A percentile compares a stretch with the other conserved stretches of the same genome.
phyloP scores from a whole-genome alignment of 2,329 filamentous ascomycete genomes.

The Tolypocladium nubicola region DNA sequence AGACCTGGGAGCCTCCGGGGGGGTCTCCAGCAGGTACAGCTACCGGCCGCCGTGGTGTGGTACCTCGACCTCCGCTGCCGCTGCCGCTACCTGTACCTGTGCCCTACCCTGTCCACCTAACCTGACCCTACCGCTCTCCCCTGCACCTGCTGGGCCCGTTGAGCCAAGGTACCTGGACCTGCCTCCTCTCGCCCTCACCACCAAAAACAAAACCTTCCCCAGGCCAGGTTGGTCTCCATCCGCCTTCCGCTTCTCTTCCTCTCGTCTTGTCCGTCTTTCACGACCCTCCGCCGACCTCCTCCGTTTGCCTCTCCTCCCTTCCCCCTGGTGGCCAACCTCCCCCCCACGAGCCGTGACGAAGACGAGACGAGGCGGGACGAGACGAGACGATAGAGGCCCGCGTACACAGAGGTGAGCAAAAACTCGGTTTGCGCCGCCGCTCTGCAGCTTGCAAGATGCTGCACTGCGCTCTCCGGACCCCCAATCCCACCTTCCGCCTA shows the following conservation, averaged over 20 bases:
- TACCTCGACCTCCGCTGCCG: not conserved
- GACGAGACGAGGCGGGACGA: constrained; percentile 4
- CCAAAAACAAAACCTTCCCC: constrained; percentile 22
- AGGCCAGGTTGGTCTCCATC: constrained; percentile 8
- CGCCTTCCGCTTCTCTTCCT: constrained; percentile 8
- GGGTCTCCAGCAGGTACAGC: not conserved
- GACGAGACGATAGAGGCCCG: not conserved
- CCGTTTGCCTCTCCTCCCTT: constrained; percentile 12
- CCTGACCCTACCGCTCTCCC: constrained; percentile 18
- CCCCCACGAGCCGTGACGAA: not conserved
- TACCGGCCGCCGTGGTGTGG: not conserved
- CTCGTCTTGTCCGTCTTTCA: constrained; percentile 11
- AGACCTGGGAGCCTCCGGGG: not conserved
- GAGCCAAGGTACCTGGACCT: constrained; percentile 5
- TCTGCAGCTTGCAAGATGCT: not conserved
- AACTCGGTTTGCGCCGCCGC: constrained; percentile 9
- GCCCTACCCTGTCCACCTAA: not conserved
- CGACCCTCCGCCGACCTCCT: constrained; percentile 23
- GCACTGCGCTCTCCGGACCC: not conserved
- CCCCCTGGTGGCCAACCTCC: constrained; percentile 13
- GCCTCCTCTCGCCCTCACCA: constrained; percentile 18
- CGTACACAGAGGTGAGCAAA: constrained; percentile 6
- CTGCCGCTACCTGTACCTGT: not conserved
- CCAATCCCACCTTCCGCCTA: not conserved
- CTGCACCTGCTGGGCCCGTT: constrained; percentile 16